Percentiles rank a stretch among this genome's conserved stretches.
Evolutionary conservation across 2,329 filamentous ascomycete species (phyloP).

Genomic region (Thielaviopsis musarum): DNA sequence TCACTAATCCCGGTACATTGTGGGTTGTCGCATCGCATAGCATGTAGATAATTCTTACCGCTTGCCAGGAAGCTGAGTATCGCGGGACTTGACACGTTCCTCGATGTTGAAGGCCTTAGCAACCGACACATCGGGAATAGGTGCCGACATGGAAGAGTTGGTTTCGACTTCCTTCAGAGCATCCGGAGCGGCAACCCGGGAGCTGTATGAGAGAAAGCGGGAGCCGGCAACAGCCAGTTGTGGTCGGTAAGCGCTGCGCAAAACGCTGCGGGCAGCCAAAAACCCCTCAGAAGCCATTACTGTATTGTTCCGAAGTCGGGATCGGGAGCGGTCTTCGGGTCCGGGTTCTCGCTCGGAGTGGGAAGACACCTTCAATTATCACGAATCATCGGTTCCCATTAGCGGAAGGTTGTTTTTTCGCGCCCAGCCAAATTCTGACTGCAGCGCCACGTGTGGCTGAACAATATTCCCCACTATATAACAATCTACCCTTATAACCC

Average conservation of each 20-base stretch:
- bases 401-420: slow-evolving; percentile 1
- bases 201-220: slow-evolving; percentile 8
- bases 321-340: neutral
- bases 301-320: neutral
- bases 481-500: neutral
- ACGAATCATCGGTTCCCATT: neutral
- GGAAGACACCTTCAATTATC: neutral
- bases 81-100: slow-evolving; percentile 21
- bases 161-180: slow-evolving; percentile 11
- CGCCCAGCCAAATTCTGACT: neutral
- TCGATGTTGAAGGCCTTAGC: slow-evolving; percentile 26
- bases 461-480: neutral
- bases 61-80: slow-evolving; percentile 28
- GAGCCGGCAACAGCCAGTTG: slow-evolving; percentile 14
- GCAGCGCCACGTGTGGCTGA: neutral
- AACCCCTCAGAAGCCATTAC: slow-evolving; percentile 15
- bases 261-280: slow-evolving; percentile 15
- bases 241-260: slow-evolving; percentile 2
- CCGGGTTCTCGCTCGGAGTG: neutral
- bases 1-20: neutral
- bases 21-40: neutral
- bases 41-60: slow-evolving; percentile 21
- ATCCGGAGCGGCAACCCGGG: slow-evolving; percentile 3
- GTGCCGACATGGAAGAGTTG: slow-evolving; percentile 20
- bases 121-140: slow-evolving; percentile 23